Conservation (phyloP, 1,284 basidiomycete genomes). For the Thelephora terrestris region DNA sequence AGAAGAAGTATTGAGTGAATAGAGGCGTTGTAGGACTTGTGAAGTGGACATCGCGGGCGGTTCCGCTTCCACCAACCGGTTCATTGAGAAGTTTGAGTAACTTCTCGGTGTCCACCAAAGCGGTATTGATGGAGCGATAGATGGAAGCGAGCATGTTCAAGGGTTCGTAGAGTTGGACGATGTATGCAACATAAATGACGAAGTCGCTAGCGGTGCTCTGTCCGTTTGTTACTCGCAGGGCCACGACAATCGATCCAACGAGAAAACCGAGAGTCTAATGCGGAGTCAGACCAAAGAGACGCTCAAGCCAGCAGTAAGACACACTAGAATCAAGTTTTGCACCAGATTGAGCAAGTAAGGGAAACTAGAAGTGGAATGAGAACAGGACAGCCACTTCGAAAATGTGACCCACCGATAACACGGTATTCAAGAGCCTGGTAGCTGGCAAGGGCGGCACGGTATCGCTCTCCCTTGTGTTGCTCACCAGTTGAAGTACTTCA, state of each 20-base stretch:
- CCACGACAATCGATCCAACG: too few species aligned
- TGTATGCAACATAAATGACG: conserved; percentile 57
- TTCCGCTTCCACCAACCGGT: too few species aligned
- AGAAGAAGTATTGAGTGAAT: too few species aligned
- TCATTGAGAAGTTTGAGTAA: conserved; percentile 67
- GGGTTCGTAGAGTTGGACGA: conserved; percentile 53
- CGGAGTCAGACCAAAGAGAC: too few species aligned
- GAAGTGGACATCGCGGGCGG: too few species aligned
- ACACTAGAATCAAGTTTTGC: conserved; percentile 71
- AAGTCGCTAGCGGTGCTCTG: too few species aligned
- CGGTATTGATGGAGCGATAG: too few species aligned
- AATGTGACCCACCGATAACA: too few species aligned
- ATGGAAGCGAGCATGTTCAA: conserved; percentile 66
- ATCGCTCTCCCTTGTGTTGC: conserved; percentile 66
- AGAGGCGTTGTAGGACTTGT: too few species aligned
- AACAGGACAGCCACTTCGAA: too few species aligned
- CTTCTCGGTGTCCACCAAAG: conserved; percentile 74
- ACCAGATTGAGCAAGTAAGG: conserved; percentile 61
- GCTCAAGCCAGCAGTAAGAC: conserved; percentile 59
- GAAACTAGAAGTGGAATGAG: conserved; percentile 35
- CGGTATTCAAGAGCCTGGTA: conserved; percentile 70
- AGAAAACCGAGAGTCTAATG: too few species aligned
- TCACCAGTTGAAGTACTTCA: conserved; percentile 83
- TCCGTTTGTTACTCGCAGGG: too few species aligned
- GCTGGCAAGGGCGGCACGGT: conserved; percentile 60